These are phyloP conservation scores for Zopfochytrium polystomum DNA, from an alignment of 371 early-diverging fungal species.

Conservation along the genomic window DNA sequence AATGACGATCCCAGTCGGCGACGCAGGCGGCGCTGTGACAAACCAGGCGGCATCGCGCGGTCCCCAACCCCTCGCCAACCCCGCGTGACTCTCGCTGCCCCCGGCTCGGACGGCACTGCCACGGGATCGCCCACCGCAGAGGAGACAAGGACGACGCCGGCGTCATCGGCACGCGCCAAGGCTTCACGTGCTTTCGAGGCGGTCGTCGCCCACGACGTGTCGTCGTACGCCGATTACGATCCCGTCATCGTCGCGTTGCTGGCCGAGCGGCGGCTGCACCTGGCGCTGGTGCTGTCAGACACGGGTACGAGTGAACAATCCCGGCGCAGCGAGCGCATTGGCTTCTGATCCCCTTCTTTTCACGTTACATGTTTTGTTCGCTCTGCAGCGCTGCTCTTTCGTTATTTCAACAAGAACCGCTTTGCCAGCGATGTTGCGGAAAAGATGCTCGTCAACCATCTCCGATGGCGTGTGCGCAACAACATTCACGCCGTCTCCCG, in stretches of 20 bases:
- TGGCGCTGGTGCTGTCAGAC: neutral
- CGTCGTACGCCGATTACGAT: neutral
- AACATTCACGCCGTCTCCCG: neutral
- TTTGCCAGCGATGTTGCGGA: neutral
- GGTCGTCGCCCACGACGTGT: no score
- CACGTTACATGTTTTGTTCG: neutral
- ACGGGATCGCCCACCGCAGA: no score
- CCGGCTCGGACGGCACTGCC: no score
- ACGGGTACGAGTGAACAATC: neutral
- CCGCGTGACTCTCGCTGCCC: no score
- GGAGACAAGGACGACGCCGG: no score
- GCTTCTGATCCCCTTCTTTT: neutral
- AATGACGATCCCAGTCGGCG: no score
- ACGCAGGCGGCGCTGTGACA: no score
- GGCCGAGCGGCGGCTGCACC: neutral
- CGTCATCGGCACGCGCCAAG: no score
- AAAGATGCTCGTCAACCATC: neutral
- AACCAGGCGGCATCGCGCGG: no score
- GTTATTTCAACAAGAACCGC: neutral
- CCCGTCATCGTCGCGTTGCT: neutral
- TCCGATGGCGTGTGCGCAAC: neutral
- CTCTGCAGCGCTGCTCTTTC: neutral
- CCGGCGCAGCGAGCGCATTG: neutral
- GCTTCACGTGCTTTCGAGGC: no score
- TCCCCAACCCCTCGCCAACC: no score